Conservation (phyloP, 148 eudicot species). For the Vaccinium darrowii region DNA sequence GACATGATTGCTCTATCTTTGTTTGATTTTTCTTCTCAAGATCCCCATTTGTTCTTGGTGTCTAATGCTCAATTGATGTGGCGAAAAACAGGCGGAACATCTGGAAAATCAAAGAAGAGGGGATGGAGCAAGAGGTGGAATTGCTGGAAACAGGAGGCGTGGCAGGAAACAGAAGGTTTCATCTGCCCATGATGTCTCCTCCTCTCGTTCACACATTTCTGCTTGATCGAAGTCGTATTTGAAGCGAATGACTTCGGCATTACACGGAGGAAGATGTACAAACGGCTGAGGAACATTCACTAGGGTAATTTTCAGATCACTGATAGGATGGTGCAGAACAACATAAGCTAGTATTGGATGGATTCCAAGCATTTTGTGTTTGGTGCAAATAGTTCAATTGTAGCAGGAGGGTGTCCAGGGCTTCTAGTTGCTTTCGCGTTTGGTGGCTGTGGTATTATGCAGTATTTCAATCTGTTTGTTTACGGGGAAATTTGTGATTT, state of each 20-base stretch:
- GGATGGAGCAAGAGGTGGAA: conserved; percentile 17
- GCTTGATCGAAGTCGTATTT: not conserved
- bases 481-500: too few relatives aligned
- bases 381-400: not conserved
- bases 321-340: not conserved
- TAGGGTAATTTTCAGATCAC: not conserved
- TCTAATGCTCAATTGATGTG: not conserved
- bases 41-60: not conserved
- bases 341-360: not conserved
- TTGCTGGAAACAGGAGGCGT: conserved; percentile 19
- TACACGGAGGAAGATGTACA: not conserved
- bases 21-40: not conserved
- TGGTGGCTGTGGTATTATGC: not conserved
- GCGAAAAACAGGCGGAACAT: conserved; percentile 27
- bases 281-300: not conserved
- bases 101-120: conserved; percentile 16
- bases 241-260: not conserved
- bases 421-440: not conserved
- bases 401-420: not conserved
- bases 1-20: not conserved
- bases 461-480: too few relatives aligned
- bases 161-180: conserved; percentile 23
- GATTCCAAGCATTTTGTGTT: not conserved
- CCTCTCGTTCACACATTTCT: conserved; percentile 6
- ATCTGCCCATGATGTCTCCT: not conserved